phyloP scores from a whole-genome alignment of 2,329 filamentous ascomycete species.

The Aspergillus spinulosporus region DNA sequence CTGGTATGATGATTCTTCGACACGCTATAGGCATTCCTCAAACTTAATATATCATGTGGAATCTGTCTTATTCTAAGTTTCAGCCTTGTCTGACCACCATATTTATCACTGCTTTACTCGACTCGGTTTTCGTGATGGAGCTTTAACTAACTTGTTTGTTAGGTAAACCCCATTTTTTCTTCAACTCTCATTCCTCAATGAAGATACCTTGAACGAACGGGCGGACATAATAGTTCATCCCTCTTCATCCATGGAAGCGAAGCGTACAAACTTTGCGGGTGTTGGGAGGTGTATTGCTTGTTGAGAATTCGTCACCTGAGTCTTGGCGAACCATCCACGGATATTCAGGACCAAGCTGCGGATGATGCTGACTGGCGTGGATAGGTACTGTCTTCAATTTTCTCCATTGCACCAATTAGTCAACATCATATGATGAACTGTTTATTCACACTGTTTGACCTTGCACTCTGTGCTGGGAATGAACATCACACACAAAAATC shows the following conservation, averaged over 20 bases:
- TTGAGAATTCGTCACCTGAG: constrained; percentile 70
- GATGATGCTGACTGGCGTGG: constrained; percentile 24
- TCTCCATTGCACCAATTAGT: constrained; percentile 24
- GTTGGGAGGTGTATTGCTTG: constrained; percentile 58
- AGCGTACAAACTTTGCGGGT: constrained; percentile 66
- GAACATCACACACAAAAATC: constrained; percentile 66
- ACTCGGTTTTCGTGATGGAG: constrained; percentile 19
- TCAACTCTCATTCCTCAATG: constrained; percentile 44
- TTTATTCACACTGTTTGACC: constrained; percentile 72
- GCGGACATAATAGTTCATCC: constrained; percentile 63
- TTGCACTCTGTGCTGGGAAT: constrained; percentile 53
- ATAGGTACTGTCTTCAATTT: constrained; percentile 30
- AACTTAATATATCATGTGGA: constrained; percentile 65
- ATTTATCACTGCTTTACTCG: constrained; percentile 22
- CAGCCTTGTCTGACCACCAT: constrained; percentile 64
- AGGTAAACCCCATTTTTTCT: constrained; percentile 34
- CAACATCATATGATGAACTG: constrained; percentile 61
- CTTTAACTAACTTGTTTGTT: constrained; percentile 34
- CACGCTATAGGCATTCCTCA: constrained; percentile 68
- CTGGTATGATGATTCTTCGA: constrained; percentile 62
- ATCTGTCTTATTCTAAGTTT: constrained; percentile 64
- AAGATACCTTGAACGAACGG: constrained; percentile 68
- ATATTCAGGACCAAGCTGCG: constrained; percentile 19
- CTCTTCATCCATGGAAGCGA: constrained; percentile 54
- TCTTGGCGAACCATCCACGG: constrained; percentile 32